phyloP scores from a whole-genome alignment of 2,329 filamentous ascomycete species.

The Chaetomiaceae sp. region DNA sequence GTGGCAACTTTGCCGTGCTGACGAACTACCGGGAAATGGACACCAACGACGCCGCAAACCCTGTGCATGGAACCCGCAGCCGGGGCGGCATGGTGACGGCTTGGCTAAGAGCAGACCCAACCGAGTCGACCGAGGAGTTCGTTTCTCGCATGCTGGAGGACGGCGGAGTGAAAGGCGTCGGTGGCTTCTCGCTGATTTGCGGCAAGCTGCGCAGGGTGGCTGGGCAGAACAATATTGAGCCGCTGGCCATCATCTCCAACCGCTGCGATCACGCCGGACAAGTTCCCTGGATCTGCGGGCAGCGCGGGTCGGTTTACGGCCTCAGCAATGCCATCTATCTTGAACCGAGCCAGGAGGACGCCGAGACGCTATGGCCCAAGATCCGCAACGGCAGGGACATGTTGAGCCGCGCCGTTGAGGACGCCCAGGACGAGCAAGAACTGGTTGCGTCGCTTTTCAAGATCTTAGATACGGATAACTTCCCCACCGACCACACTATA shows the following conservation, averaged over 20 bases:
- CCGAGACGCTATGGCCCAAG: conserved; percentile 51
- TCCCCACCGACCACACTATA: conserved; percentile 43
- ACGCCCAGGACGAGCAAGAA: conserved; percentile 44
- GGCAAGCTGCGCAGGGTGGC: conserved; percentile 47
- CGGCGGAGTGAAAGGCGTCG: conserved; percentile 55
- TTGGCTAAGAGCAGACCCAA: conserved; percentile 51
- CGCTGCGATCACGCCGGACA: conserved; percentile 48
- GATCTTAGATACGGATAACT: conserved; percentile 54
- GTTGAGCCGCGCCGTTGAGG: conserved; percentile 40
- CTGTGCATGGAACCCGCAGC: conserved; percentile 52
- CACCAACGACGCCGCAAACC: conserved; percentile 46
- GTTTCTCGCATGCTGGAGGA: conserved; percentile 50
- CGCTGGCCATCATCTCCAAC: conserved; percentile 60
- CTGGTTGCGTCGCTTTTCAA: conserved; percentile 50
- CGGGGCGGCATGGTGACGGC: conserved; percentile 61
- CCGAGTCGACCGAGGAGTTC: conserved; percentile 47
- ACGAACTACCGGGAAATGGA: conserved; percentile 62
- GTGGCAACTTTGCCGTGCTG: conserved; percentile 58
- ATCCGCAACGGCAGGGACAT: conserved; percentile 49
- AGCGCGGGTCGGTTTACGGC: conserved; percentile 50
- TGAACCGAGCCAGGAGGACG: conserved; percentile 37
- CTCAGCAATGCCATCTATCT: conserved; percentile 60
- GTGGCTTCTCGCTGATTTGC: conserved; percentile 64
- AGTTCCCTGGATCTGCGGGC: conserved; percentile 55
- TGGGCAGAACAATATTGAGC: conserved; percentile 35